Evolutionary conservation across 208 protist species (phyloP), one percentile per base, ranked within the genome.

Genomic region (Porcisia hertigi): DNA sequence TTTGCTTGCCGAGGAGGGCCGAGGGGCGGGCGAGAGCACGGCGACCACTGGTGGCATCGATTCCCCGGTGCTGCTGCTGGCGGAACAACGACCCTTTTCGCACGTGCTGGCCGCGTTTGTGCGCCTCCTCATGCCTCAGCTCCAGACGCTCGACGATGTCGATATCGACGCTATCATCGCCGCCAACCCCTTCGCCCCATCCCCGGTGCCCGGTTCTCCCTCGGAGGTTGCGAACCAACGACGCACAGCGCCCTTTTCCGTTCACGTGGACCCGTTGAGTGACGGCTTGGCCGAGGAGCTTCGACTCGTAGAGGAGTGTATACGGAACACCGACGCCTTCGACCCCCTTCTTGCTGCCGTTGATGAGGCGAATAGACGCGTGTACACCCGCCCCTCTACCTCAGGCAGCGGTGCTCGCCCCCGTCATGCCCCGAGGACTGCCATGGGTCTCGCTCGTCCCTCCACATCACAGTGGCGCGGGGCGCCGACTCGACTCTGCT

Each of bases 301-400:
- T 49, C 83, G 86, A 9, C 86, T 97, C 6, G 73, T 97, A 41
- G 87, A 92, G 70, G 79, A 87, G 64, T 94, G 88, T 73, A 86
- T 95, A 69, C 93, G 91, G 5, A 86, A 91, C 52, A 88, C 66
- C 63, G 87, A 88, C 23, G 59, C 69, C 59, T 82, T 81, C 47
- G 92, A 95, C 64, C 69, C 78, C 2, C 84, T 97, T 12, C 79
- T 84, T 23, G 76, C 81, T 30, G 82, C 86, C 0, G 71, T 94
- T 2, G 86, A 87, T 20, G 81, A 77, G 41, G 75, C 80, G 25
- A 92, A 88, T 59, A 67, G 71, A 11, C 73, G n/a, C 9, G 30
- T 89, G 12, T 95, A 90, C 81, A 81, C 84, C 36, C 83, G 93
- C 1, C 89, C 89, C 3, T 86, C 89, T 3, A 93, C 89, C 41